Percentiles rank a stretch among this genome's conserved stretches.
phyloP scores from a whole-genome alignment of 495 filamentous ascomycete genomes.

The Chaetomium cochliodes region DNA sequence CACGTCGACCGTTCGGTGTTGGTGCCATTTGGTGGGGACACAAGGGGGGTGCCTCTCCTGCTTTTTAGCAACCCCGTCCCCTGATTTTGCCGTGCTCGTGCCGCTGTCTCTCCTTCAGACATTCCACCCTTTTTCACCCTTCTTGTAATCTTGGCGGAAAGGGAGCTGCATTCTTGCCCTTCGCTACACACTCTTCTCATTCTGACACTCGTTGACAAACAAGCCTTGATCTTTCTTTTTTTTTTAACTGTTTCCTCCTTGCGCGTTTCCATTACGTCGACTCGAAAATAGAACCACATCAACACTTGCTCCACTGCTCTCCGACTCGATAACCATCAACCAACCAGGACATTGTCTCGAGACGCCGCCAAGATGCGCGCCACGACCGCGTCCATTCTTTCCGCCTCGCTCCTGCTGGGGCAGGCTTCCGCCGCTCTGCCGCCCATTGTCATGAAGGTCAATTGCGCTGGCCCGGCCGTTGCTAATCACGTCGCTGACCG shows the following conservation, averaged over 20 bases:
- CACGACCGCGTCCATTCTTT: conserved; percentile 44
- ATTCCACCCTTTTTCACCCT: background rate
- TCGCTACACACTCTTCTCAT: conserved; percentile 24
- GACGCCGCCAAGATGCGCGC: conserved; percentile 40
- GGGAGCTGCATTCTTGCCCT: conserved; percentile 20
- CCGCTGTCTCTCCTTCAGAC: conserved; percentile 4
- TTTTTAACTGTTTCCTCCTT: conserved; percentile 23
- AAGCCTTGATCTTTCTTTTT: conserved; percentile 27
- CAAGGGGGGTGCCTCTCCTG: background rate
- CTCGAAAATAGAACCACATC: background rate
- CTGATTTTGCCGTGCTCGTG: background rate
- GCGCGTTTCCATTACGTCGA: conserved; percentile 4
- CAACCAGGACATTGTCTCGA: background rate
- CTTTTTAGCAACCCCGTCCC: conserved; percentile 11
- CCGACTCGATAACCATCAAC: background rate
- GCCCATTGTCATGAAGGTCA: conserved; percentile 68
- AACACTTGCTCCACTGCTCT: conserved; percentile 9
- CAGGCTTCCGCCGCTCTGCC: conserved; percentile 57
- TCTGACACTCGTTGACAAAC: conserved; percentile 42
- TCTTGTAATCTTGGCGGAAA: conserved; percentile 22
- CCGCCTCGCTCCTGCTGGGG: conserved; percentile 49
- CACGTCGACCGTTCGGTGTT: background rate
- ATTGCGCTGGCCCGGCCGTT: conserved; percentile 1
- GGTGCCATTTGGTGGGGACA: background rate
- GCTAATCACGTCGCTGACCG: background rate